Base-by-base conservation (phyloP, 2,329 filamentous ascomycete genomes). In the Aspergillus neotritici region DNA sequence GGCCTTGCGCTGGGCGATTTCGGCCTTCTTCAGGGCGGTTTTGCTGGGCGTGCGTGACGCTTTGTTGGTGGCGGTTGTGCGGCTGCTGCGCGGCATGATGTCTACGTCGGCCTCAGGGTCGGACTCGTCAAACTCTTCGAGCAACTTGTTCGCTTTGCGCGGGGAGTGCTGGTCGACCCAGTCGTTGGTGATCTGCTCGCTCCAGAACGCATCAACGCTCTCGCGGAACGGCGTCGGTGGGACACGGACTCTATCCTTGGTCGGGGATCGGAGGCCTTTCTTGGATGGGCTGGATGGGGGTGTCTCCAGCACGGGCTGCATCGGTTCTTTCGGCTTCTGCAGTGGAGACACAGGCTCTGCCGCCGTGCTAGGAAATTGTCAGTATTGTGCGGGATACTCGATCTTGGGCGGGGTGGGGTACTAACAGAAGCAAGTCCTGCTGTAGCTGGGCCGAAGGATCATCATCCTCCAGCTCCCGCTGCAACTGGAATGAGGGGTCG, bases 141-240 rank as follows among this genome's bases (percentile, higher is more conserved):
- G 53, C 7, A 60, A 45, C 17, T 52, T 41, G 25, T 52, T 53
- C 16, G 55, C 41, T 52, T 77, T 78, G 31, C 63, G 68, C 1
- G 76, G 76, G 0, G 75, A 78, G 54, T 76, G 70, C 31, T 71
- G 65, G 34, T 79, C 75, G 44, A 75, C 72, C 76, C 76, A 79
- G 28, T 72, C 65, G 50, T 76, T 76, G 44, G 75, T 70, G 15
- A 67, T 56, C 21, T 73, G 69, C 46, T 72, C 69, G 46, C 67
- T 71, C 76, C 76, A 79, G 54, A 79, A 79, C 1, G 67, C 71
- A 51, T 79, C 76, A 17, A 71, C 64, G 47, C 69, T 75, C 29
- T 73, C 70, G 37, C 71, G 64, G 42, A 74, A 65, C 1, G 74
- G 75, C 5, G 74, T 73, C 5, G 70, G 70, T 6, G 74, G 75